Evolutionary conservation across 805 yeast genomes (phyloP).

Genomic region (Candida golubevii): DNA sequence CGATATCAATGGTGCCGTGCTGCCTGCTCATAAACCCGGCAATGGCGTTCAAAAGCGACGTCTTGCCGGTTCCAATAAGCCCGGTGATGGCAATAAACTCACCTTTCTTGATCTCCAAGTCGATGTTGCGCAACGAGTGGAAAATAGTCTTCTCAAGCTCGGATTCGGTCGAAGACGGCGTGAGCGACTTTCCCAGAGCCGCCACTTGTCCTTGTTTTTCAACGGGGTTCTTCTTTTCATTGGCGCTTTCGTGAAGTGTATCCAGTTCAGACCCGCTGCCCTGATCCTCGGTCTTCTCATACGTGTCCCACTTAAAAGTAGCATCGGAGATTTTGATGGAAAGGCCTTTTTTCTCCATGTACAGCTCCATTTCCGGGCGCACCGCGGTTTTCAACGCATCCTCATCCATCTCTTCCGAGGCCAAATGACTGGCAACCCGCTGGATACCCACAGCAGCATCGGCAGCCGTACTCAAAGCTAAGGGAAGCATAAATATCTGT

Average conservation of each 20-base stretch:
- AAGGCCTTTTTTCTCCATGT: slow-evolving; percentile 25
- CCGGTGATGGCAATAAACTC: slow-evolving; percentile 79
- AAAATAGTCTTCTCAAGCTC: slow-evolving; percentile 26
- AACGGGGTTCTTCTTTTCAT: slow-evolving; percentile 18
- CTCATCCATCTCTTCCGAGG: slow-evolving; percentile 40
- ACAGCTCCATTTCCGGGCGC: slow-evolving; percentile 15
- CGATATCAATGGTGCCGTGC: slow-evolving; percentile 47
- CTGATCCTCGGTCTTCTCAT: slow-evolving; percentile 18
- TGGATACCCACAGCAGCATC: slow-evolving; percentile 63
- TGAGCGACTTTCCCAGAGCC: slow-evolving; percentile 1
- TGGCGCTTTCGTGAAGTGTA: slow-evolving; percentile 16
- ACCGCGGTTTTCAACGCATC: slow-evolving; percentile 29
- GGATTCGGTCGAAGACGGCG: background rate
- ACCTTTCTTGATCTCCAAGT: slow-evolving; percentile 52
- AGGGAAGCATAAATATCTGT: slow-evolving; percentile 65
- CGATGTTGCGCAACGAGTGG: slow-evolving; percentile 47
- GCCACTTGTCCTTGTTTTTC: slow-evolving; percentile 6
- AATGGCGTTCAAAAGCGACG: slow-evolving; percentile 66
- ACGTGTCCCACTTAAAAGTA: slow-evolving; percentile 61
- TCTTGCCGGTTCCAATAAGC: slow-evolving; percentile 76
- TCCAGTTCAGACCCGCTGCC: background rate
- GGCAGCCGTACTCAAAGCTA: slow-evolving; percentile 62
- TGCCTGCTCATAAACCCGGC: slow-evolving; percentile 64
- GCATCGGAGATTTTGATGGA: slow-evolving; percentile 53
- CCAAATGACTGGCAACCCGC: slow-evolving; percentile 52